phyloP scores from a whole-genome alignment of 495 filamentous ascomycete species.

The Pseudomonodictys pantanalensis region DNA sequence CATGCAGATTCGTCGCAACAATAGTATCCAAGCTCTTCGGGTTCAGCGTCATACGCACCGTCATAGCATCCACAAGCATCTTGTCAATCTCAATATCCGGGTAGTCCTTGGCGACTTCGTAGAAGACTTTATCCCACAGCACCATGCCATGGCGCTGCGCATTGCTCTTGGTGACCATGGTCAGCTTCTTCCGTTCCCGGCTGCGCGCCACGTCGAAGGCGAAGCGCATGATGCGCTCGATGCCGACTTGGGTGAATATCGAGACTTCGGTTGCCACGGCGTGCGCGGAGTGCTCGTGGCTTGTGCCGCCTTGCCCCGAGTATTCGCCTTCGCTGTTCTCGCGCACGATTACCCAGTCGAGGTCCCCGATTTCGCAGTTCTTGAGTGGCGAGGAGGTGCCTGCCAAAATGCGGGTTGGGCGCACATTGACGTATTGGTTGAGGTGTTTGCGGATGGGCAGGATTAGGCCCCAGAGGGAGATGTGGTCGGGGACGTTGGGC shows the following conservation, averaged over 20 bases:
- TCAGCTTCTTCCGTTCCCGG: slow-evolving; percentile 41
- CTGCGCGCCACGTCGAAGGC: slow-evolving; percentile 42
- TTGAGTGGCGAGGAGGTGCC: slow-evolving; percentile 39
- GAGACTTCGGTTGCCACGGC: slow-evolving; percentile 42
- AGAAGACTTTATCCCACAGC: slow-evolving; percentile 43
- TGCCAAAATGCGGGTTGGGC: slow-evolving; percentile 39
- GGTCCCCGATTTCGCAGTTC: slow-evolving; percentile 21
- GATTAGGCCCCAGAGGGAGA: slow-evolving; percentile 44
- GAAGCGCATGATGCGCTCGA: slow-evolving; percentile 43
- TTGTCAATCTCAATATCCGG: slow-evolving; percentile 41
- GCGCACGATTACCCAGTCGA: slow-evolving; percentile 45
- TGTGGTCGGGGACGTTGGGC: slow-evolving; percentile 44
- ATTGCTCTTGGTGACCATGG: slow-evolving; percentile 47
- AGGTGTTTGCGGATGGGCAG: slow-evolving; percentile 43
- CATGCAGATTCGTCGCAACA: slow-evolving; percentile 46
- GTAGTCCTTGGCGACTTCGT: slow-evolving; percentile 41
- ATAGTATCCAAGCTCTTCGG: slow-evolving; percentile 44
- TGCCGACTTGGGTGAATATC: slow-evolving; percentile 43
- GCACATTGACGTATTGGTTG: slow-evolving; percentile 45
- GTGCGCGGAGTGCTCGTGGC: slow-evolving; percentile 35
- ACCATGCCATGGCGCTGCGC: slow-evolving; percentile 46
- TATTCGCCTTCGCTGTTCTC: slow-evolving; percentile 47
- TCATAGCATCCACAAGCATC: slow-evolving; percentile 48
- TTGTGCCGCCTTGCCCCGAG: slow-evolving; percentile 41
- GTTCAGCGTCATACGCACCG: slow-evolving; percentile 42